Evolutionary conservation across 768 basidiomycete species (phyloP), one percentile per base, ranked within the genome.

Genomic region (Antrodiella citrinella): DNA sequence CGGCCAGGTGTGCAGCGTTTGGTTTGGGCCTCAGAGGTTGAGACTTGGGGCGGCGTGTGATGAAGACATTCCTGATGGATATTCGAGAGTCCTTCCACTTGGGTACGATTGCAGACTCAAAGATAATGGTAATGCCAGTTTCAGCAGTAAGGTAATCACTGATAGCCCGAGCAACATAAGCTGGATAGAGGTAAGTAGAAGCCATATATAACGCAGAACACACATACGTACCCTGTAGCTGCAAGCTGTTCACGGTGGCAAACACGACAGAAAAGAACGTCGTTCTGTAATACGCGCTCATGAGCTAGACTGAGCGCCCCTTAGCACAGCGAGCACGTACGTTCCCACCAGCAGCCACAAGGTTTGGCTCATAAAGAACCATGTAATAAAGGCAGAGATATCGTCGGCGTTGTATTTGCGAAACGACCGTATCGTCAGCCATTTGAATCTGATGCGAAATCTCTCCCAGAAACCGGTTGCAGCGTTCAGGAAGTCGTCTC

Each of bases 91-190:
- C 91, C 54, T 91, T 89, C 92, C 94, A 96, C 65, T 91, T 93
- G 2, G 96, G 95, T 9, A 98, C 94, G 58, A 98, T 94, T 24
- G 96, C 96, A 3, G 90, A 92, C 67, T 99, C 96, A 64, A 97
- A 97, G 48, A 95, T 88, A 57, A 99, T 84, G 12, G 84, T 93
- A 39, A 95, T 82, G 2, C 96, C 96, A 0, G 94, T 96, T 63
- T 93, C 88, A 0, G 85, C 75, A 4, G 96, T 98, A 51, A 99
- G 71, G 64, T 98, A 94, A 65, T 92, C 84, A 54, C 93, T 95
- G 44, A 98, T 85, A 4, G 80, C 82, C 26, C 82, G 78, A 9
- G 95, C 96, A 26, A 98, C 76, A 59, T 84, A 87, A 60, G 84
- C 91, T 89, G 63, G 54, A n/a, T n/a, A n/a, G n/a, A n/a, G n/a